These are phyloP conservation scores for Candida montana DNA, from an alignment of 805 yeast species.

Conservation along the genomic window DNA sequence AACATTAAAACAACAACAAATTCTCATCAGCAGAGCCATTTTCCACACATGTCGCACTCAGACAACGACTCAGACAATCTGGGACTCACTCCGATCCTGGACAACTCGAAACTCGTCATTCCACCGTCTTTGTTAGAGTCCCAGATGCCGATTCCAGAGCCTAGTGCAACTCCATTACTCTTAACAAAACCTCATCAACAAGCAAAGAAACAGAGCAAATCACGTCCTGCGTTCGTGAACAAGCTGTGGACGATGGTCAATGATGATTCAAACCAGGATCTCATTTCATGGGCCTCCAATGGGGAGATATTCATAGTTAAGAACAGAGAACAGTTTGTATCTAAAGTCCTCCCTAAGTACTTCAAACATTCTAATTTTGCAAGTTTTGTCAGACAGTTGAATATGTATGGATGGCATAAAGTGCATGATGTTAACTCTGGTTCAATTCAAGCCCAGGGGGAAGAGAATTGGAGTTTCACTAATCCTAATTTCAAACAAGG, in stretches of 20 bases:
- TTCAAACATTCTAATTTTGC: constrained; percentile 96
- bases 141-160: background rate
- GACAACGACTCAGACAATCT: background rate
- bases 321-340: constrained; percentile 79
- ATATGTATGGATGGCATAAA: constrained; percentile 99
- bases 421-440: constrained; percentile 89
- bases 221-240: constrained; percentile 85
- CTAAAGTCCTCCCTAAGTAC: constrained; percentile 77
- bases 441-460: constrained; percentile 45
- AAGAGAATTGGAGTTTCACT: constrained; percentile 86
- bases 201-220: constrained; percentile 28
- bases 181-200: background rate
- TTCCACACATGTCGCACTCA: background rate
- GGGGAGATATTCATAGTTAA: constrained; percentile 83
- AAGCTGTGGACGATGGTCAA: constrained; percentile 96
- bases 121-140: background rate
- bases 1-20: too few relatives aligned
- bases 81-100: constrained; percentile 2
- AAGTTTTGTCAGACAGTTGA: constrained; percentile 89
- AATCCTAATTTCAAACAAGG: constrained; percentile 74
- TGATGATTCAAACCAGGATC: constrained; percentile 61
- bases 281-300: constrained; percentile 79
- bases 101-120: constrained; percentile 1
- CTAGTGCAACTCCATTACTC: background rate
- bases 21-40: too few relatives aligned